Evolutionary conservation across 148 eudicot genomes (phyloP).

Genomic region (Polygonum maritimum): DNA sequence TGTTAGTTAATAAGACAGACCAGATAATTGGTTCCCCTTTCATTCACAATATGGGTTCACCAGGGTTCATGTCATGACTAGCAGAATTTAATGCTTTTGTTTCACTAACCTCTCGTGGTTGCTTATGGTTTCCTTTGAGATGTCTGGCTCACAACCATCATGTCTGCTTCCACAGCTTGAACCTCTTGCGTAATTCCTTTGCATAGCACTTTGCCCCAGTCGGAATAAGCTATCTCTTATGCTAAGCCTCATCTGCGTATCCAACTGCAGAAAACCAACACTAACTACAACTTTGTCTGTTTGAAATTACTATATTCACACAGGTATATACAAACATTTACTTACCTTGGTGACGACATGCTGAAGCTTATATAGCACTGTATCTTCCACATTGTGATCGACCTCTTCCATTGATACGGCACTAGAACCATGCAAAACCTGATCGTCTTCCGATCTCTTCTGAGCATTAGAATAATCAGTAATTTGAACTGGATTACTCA

Average conservation of each 20-base stretch:
- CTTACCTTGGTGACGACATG: constrained; percentile 48
- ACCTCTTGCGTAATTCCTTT: constrained; percentile 47
- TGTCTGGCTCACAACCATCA: constrained; percentile 19
- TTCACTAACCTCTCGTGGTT: constrained; percentile 49
- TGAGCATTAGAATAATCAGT: constrained; percentile 16
- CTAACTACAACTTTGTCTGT: background rate
- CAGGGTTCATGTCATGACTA: background rate
- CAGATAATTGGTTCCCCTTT: background rate
- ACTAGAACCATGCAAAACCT: constrained; percentile 21
- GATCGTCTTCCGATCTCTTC: constrained; percentile 17
- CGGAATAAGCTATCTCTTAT: constrained; percentile 78
- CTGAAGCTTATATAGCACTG: constrained; percentile 53
- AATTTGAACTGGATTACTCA: constrained; percentile 25
- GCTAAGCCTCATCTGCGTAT: constrained; percentile 43
- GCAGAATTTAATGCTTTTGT: background rate
- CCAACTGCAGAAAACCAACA: constrained; percentile 46
- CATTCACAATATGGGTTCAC: background rate
- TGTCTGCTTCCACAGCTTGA: constrained; percentile 28
- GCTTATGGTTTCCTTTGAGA: constrained; percentile 26
- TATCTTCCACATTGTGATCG: constrained; percentile 43
- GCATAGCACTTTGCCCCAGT: constrained; percentile 62
- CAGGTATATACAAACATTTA: background rate
- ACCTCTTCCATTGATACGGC: constrained; percentile 23
- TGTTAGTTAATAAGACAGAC: too few species aligned
- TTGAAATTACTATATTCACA: background rate